phyloP scores from a whole-genome alignment of 176 grass and related monocot genomes.

The Oryza coarctata region DNA sequence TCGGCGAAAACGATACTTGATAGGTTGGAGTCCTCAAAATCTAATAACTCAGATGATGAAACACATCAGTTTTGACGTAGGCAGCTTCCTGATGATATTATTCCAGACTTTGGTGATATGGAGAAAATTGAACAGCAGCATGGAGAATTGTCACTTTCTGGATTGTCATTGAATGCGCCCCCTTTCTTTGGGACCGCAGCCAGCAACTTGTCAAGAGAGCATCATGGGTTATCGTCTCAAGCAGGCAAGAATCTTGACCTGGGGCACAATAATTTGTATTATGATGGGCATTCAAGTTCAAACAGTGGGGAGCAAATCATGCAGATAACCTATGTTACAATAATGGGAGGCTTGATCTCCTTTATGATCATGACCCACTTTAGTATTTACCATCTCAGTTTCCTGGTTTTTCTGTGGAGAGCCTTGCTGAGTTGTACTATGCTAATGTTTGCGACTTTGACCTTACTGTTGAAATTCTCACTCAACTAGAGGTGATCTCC shows the following conservation, averaged over 20 bases:
- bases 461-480: slow-evolving; percentile 55
- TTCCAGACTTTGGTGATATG: slow-evolving; percentile 47
- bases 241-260: slow-evolving; percentile 13
- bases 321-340: not conserved
- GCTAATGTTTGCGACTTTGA: slow-evolving; percentile 57
- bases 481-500: slow-evolving; percentile 57
- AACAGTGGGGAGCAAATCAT: slow-evolving; percentile 39
- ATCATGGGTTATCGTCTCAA: slow-evolving; percentile 25
- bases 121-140: slow-evolving; percentile 34
- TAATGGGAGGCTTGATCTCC: slow-evolving; percentile 21
- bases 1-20: slow-evolving; percentile 39
- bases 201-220: slow-evolving; percentile 2
- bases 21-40: slow-evolving; percentile 46
- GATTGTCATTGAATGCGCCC: slow-evolving; percentile 40
- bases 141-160: slow-evolving; percentile 35
- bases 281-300: slow-evolving; percentile 30
- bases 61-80: slow-evolving; percentile 45
- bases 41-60: slow-evolving; percentile 61
- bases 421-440: slow-evolving; percentile 57
- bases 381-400: slow-evolving; percentile 56
- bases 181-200: slow-evolving; percentile 11
- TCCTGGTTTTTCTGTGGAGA: slow-evolving; percentile 55
- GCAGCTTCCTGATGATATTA: slow-evolving; percentile 71
- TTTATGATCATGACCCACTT: slow-evolving; percentile 36
- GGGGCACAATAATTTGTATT: not conserved